These are phyloP conservation scores for Saturnispora ahearnii DNA, from an alignment of 805 yeast species.

Conservation along the genomic window DNA sequence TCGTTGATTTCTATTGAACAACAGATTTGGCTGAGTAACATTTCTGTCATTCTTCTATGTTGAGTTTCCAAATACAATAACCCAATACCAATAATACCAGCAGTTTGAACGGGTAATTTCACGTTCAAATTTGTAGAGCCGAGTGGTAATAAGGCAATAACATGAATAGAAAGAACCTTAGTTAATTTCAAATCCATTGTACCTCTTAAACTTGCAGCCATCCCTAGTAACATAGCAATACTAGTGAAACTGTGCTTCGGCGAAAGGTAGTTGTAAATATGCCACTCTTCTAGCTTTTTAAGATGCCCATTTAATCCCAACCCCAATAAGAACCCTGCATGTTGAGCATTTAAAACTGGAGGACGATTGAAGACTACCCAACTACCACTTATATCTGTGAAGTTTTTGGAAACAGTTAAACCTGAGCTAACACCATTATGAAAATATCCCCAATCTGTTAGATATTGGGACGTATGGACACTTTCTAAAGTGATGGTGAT, in stretches of 20 bases:
- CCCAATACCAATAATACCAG: conserved; percentile 88
- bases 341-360: conserved; percentile 58
- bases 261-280: conserved; percentile 83
- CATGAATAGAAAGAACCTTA: conserved; percentile 86
- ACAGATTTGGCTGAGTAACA: conserved; percentile 60
- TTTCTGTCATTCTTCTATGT: conserved; percentile 80
- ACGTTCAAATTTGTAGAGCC: conserved; percentile 90
- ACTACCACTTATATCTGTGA: conserved; percentile 69
- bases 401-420: conserved; percentile 53
- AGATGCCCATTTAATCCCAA: conserved; percentile 88
- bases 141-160: conserved; percentile 80
- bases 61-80: conserved; percentile 67
- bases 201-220: conserved; percentile 82
- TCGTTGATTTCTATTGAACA: conserved; percentile 48
- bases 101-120: conserved; percentile 73
- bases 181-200: conserved; percentile 80
- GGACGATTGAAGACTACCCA: conserved; percentile 91
- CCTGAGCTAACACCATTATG: conserved; percentile 92
- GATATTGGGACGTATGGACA: conserved; percentile 39
- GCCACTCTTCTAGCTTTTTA: conserved; percentile 86
- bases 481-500: conserved; percentile 54
- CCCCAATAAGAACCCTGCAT: conserved; percentile 92
- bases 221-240: conserved; percentile 80
- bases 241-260: conserved; percentile 81
- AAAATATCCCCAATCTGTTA: conserved; percentile 75